Evolutionary conservation across 805 yeast species (phyloP).

Genomic region (Pichia scutulata): DNA sequence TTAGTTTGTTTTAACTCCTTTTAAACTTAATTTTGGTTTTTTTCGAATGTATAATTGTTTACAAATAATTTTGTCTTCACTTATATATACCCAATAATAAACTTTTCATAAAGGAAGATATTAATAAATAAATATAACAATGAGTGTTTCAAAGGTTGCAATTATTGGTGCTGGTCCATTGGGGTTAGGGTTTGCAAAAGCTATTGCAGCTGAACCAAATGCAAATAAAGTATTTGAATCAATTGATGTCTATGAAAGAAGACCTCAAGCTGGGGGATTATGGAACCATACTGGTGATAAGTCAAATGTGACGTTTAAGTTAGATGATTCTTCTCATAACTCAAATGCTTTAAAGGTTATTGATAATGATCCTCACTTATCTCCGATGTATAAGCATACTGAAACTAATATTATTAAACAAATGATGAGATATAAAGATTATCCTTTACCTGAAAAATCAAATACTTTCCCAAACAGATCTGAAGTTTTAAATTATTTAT

Average conservation of each 20-base stretch:
- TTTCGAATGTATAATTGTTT: no score
- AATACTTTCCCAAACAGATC: conserved; percentile 52
- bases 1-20: not conserved
- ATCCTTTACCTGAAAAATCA: conserved; percentile 28
- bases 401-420: conserved; percentile 29
- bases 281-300: conserved; percentile 28
- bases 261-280: conserved; percentile 27
- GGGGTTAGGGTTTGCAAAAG: conserved; percentile 29
- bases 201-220: conserved; percentile 27
- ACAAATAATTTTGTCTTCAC: not conserved
- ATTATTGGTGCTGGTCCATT: conserved; percentile 31
- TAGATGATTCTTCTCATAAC: conserved; percentile 11
- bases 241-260: conserved; percentile 28
- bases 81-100: not conserved
- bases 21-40: no score
- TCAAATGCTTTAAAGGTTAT: conserved; percentile 13
- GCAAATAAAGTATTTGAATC: conserved; percentile 14
- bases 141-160: conserved; percentile 18
- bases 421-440: conserved; percentile 26
- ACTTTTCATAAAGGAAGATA: not conserved
- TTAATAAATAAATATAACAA: not conserved
- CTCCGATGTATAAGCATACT: conserved; percentile 30
- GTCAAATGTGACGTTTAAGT: conserved; percentile 17
- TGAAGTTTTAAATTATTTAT: conserved; percentile 56
- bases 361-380: conserved; percentile 16